These are phyloP conservation scores for Tricharina praecox DNA, from an alignment of 495 filamentous ascomycete genomes.

Conservation along the genomic window DNA sequence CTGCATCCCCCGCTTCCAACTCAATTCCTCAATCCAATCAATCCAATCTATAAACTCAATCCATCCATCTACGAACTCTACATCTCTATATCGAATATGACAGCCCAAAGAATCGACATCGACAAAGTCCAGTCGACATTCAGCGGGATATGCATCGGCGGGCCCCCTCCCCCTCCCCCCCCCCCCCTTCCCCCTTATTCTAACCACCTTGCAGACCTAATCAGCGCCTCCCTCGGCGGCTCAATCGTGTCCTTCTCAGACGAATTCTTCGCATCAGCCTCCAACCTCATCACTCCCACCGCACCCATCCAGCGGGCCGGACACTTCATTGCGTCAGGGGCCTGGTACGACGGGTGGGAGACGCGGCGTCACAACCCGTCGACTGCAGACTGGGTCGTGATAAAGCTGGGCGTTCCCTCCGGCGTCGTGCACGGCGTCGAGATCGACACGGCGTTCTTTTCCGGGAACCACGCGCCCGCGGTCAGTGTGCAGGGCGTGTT, in stretches of 20 bases:
- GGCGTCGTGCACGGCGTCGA: constrained; percentile 65
- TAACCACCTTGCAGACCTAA: no score
- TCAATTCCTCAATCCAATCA: no score
- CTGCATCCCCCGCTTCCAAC: no score
- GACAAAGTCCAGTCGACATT: no score
- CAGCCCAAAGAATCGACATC: no score
- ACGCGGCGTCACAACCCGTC: constrained; percentile 69
- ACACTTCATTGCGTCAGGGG: constrained; percentile 68
- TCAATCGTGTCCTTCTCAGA: constrained; percentile 62
- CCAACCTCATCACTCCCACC: constrained; percentile 59
- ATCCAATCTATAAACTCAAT: no score
- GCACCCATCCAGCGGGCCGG: constrained; percentile 61
- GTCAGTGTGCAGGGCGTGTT: constrained; percentile 57
- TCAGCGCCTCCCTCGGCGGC: constrained; percentile 56
- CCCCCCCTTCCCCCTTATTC: no score
- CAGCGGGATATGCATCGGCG: no score
- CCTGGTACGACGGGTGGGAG: constrained; percentile 96
- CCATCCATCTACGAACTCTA: no score
- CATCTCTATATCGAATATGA: no score
- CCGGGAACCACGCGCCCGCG: constrained; percentile 72
- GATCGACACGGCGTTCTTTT: constrained; percentile 73
- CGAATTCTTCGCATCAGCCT: constrained; percentile 75
- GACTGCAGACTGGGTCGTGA: constrained; percentile 69
- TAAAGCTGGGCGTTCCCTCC: constrained; percentile 61
- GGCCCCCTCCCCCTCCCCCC: no score